Evolutionary conservation across 2,329 filamentous ascomycete species (phyloP).

Genomic region (Trichoderma oligosporum): DNA sequence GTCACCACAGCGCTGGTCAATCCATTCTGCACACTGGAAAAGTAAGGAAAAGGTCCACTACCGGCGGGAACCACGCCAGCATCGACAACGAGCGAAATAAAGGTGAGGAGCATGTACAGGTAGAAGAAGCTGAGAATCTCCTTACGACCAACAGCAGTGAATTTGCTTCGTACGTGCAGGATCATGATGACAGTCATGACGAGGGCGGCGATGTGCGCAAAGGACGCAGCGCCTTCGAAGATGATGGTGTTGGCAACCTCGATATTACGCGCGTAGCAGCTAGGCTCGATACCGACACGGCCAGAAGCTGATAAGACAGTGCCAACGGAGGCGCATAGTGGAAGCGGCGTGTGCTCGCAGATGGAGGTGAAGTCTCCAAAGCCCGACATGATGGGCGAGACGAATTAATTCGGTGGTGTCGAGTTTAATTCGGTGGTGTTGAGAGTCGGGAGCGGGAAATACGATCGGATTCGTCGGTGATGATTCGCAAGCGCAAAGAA

Average conservation of each 20-base stretch:
- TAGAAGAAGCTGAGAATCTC: slow-evolving; percentile 91
- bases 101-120: slow-evolving; percentile 85
- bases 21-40: slow-evolving; percentile 82
- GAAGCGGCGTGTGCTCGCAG: slow-evolving; percentile 80
- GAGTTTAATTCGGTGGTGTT: not conserved
- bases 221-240: slow-evolving; percentile 86
- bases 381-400: slow-evolving; percentile 57
- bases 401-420: not conserved
- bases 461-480: not conserved
- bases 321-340: slow-evolving; percentile 82
- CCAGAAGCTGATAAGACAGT: slow-evolving; percentile 64
- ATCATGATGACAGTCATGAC: slow-evolving; percentile 97
- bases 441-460: too few relatives aligned
- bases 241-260: slow-evolving; percentile 98
- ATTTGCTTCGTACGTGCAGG: slow-evolving; percentile 92
- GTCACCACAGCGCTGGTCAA: slow-evolving; percentile 81
- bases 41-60: slow-evolving; percentile 80
- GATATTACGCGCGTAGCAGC: slow-evolving; percentile 91
- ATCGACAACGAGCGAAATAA: slow-evolving; percentile 85
- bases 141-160: slow-evolving; percentile 83
- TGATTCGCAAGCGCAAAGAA: not conserved
- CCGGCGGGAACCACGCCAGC: slow-evolving; percentile 86
- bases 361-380: slow-evolving; percentile 89
- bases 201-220: slow-evolving; percentile 87
- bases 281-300: slow-evolving; percentile 75